Percentiles rank a stretch among this genome's conserved stretches.
Evolutionary conservation across 139 green algal genomes (phyloP).

Genomic region (Picochlorum sp.): DNA sequence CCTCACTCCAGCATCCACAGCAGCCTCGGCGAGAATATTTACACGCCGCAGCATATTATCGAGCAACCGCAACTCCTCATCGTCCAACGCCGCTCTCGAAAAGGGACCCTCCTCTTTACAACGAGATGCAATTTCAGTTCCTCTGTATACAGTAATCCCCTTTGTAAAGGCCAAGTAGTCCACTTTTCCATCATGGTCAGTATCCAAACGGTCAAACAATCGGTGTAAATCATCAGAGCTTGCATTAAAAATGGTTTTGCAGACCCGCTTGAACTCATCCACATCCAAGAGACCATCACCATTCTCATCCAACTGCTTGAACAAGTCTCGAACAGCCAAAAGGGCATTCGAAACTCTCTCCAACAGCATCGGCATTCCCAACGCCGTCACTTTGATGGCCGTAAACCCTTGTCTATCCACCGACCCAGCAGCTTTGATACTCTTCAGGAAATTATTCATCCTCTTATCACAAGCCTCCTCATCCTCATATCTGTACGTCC

Average conservation of each 20-base stretch:
- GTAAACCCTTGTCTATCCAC: slow-evolving; percentile 58
- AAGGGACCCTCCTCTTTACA: slow-evolving; percentile 43
- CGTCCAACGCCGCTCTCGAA: slow-evolving; percentile 28
- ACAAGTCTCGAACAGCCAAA: slow-evolving; percentile 49
- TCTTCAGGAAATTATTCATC: slow-evolving; percentile 47
- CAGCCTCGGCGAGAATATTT: slow-evolving; percentile 35
- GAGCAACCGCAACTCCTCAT: slow-evolving; percentile 59
- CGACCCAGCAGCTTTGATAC: slow-evolving; percentile 51
- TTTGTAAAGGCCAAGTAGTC: slow-evolving; percentile 14
- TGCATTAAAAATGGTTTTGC: slow-evolving; percentile 30
- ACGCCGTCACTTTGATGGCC: slow-evolving; percentile 79
- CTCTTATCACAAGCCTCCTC: slow-evolving; percentile 62
- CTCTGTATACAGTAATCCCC: slow-evolving; percentile 1
- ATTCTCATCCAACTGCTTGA: slow-evolving; percentile 57
- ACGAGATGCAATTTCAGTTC: slow-evolving; percentile 36
- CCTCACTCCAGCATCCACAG: slow-evolving; percentile 39
- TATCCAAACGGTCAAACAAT: slow-evolving; percentile 37
- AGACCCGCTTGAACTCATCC: slow-evolving; percentile 44
- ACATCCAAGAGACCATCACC: slow-evolving; percentile 35
- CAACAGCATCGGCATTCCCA: slow-evolving; percentile 73
- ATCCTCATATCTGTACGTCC: slow-evolving; percentile 59
- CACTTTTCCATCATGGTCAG: slow-evolving; percentile 9
- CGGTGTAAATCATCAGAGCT: slow-evolving; percentile 16
- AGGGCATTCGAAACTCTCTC: slow-evolving; percentile 51
- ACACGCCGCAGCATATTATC: slow-evolving; percentile 57